Evolutionary conservation across 805 yeast species (phyloP).

Genomic region (Candida hungchunana): DNA sequence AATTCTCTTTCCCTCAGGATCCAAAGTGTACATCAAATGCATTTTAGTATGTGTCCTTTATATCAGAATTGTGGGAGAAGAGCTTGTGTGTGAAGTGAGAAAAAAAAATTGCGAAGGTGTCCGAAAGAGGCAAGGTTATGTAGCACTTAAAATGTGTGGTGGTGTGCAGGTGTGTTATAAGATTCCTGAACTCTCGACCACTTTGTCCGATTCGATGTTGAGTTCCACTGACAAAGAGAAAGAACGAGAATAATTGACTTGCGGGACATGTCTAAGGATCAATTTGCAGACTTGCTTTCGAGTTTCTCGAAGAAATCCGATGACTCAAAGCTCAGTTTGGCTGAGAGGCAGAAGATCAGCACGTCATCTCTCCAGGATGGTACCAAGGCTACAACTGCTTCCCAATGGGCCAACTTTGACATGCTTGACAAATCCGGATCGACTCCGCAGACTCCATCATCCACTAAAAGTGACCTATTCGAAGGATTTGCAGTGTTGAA

Average conservation of each 20-base stretch:
- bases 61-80: not conserved
- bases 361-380: not conserved
- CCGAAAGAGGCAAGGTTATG: constrained; percentile 4
- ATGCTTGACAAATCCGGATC: constrained; percentile 23
- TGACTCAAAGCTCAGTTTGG: constrained; percentile 28
- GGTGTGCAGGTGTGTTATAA: not conserved
- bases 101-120: not conserved
- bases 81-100: not conserved
- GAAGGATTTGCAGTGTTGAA: constrained; percentile 28
- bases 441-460: constrained; percentile 1
- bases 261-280: constrained; percentile 23
- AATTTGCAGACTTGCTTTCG: constrained; percentile 26
- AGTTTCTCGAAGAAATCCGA: constrained; percentile 23
- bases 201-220: no score
- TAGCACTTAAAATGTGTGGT: not conserved
- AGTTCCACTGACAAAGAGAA: no score
- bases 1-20: constrained; percentile 90
- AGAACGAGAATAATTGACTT: no score
- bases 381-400: not conserved
- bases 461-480: constrained; percentile 13
- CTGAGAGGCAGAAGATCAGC: constrained; percentile 30
- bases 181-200: no score
- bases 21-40: constrained; percentile 99
- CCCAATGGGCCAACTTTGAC: constrained; percentile 36
- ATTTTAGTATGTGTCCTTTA: constrained; percentile 47